Evolutionary conservation across 2,329 filamentous ascomycete species (phyloP), one percentile per base, ranked within the genome.

Genomic region (Neocucurbitaria cava): DNA sequence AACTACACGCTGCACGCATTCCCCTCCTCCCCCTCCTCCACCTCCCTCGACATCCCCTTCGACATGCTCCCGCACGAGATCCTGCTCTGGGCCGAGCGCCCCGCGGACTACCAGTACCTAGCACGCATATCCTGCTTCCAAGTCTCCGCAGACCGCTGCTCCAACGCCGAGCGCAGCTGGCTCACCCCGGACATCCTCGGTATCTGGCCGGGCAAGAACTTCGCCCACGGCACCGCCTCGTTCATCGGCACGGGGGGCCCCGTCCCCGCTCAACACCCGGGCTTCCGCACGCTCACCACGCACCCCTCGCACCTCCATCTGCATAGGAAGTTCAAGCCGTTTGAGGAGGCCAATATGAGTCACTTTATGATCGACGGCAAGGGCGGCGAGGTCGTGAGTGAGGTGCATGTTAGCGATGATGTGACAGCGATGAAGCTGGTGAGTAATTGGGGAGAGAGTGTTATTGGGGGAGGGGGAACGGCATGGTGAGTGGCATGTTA

Each of bases 301-400:
- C 28, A 10, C n/a, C 35, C 15, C n/a, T n/a, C n/a, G n/a, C n/a
- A n/a, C n/a, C n/a, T n/a, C n/a, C n/a, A n/a, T n/a, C n/a, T n/a
- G n/a, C n/a, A n/a, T n/a, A n/a, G n/a, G n/a, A n/a, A n/a, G n/a
- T 17, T 48, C n/a, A 47, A 49, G 20, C 17, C 46, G 5, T 50
- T 36, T 33, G 49, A 50, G 10, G 40, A 56, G n/a, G 23, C 47
- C 2, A 10, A 43, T 20, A 43, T 43, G 41, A n/a, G 23, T 10
- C 24, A 43, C 13, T 61, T 67, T 26, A 45, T 56, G 0, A 54
- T 66, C 10, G 59, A 68, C 18, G 56, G 59, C 2, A 33, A 49
- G 11, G 56, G 55, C 3, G 64, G 63, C 0, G 65, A 65, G 50
- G 21, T 56, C 6, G 49, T 69, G n/a, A 59, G 49, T 3, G 63